phyloP scores from a whole-genome alignment of 768 basidiomycete species.

The Dioszegia aurantiaca region DNA sequence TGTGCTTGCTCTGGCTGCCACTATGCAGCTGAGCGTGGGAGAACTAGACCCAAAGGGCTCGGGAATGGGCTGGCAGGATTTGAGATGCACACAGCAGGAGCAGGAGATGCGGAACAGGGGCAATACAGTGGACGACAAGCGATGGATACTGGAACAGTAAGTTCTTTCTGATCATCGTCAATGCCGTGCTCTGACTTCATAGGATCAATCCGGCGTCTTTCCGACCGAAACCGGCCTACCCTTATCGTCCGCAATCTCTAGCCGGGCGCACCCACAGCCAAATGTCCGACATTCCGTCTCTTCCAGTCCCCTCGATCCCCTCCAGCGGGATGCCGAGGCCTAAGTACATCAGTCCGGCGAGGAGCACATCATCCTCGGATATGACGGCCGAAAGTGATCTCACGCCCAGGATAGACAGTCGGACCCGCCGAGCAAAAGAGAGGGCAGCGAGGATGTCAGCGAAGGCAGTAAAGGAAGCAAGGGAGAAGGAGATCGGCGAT shows the following conservation, averaged over 20 bases:
- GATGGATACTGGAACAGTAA: slow-evolving; percentile 1
- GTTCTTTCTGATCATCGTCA: not conserved
- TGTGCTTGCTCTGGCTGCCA: slow-evolving; percentile 7
- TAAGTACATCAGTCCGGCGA: not conserved
- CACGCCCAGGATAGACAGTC: slow-evolving; percentile 6
- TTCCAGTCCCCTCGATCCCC: too few species aligned
- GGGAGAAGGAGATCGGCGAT: not conserved
- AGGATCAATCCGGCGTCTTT: too few species aligned
- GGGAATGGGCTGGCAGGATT: not conserved
- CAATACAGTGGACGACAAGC: slow-evolving; percentile 3
- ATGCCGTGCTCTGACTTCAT: too few species aligned
- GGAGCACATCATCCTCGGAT: not conserved
- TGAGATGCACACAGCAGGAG: not conserved
- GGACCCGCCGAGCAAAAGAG: not conserved
- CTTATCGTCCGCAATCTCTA: too few species aligned
- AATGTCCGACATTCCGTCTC: not conserved
- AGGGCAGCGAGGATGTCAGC: not conserved
- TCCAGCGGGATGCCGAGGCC: slow-evolving; percentile 1
- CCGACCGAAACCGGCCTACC: too few species aligned
- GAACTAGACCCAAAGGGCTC: not conserved
- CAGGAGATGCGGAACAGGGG: not conserved
- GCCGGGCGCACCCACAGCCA: not conserved
- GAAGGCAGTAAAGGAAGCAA: not conserved
- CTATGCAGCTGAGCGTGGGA: not conserved
- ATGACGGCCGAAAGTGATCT: slow-evolving; percentile 8